Conservation (phyloP, 352 stramenopile species). For the Globisporangium paddicum region DNA sequence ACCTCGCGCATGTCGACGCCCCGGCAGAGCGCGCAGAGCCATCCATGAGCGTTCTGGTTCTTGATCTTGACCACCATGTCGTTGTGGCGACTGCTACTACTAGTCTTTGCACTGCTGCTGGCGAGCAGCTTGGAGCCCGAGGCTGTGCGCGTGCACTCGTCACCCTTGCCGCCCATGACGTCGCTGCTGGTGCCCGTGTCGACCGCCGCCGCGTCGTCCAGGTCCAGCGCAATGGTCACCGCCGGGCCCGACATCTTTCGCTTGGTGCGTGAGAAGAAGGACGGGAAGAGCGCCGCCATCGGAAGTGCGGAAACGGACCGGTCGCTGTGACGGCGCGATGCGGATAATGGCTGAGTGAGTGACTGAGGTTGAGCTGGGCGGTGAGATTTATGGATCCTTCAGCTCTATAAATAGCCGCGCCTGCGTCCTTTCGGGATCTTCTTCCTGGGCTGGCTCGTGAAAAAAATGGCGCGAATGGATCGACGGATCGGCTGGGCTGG, state of each 20-base stretch:
- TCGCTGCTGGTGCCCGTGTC: background rate
- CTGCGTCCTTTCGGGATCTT: too few relatives aligned
- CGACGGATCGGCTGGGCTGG: too few relatives aligned
- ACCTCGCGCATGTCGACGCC: slow-evolving; percentile 39
- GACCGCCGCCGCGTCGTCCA: background rate
- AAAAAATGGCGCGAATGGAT: too few relatives aligned
- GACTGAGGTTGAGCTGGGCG: too few relatives aligned
- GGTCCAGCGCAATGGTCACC: slow-evolving; percentile 17
- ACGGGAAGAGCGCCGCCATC: slow-evolving; percentile 2
- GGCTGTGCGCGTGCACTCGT: background rate
- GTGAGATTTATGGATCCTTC: too few relatives aligned
- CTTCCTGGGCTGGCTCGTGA: too few relatives aligned
- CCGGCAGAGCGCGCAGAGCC: slow-evolving; percentile 21
- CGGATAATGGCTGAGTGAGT: too few relatives aligned
- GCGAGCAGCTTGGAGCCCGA: background rate
- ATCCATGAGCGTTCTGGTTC: background rate
- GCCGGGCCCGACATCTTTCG: slow-evolving; percentile 56
- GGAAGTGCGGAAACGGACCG: background rate
- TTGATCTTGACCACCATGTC: slow-evolving; percentile 1
- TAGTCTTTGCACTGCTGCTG: background rate
- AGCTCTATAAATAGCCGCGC: too few relatives aligned
- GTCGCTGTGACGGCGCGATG: background rate
- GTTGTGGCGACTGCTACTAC: background rate
- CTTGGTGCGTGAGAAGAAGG: slow-evolving; percentile 32
- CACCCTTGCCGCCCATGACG: background rate